Conservation (phyloP, 257 asterid genomes). For the Fraxinus pennsylvanica region DNA sequence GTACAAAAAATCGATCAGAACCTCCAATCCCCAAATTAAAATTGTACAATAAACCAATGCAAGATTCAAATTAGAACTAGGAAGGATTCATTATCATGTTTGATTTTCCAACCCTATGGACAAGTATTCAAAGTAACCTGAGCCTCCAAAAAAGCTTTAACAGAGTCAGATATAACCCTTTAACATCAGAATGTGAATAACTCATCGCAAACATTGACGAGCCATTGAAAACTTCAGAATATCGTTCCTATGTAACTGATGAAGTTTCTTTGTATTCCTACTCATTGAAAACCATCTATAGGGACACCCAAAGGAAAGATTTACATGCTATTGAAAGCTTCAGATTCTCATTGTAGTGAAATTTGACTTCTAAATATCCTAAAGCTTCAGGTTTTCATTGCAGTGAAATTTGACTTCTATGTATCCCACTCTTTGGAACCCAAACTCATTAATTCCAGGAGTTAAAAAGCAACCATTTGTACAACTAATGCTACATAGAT, state of each 20-base stretch:
- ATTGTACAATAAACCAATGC: not conserved
- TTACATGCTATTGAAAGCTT: not conserved
- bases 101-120: not conserved
- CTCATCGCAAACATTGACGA: not conserved
- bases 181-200: not conserved
- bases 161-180: conserved; percentile 3
- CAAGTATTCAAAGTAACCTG: not conserved
- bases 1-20: not conserved
- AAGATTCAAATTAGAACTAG: not conserved
- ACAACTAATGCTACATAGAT: not conserved
- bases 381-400: not conserved
- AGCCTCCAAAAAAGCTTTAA: not conserved
- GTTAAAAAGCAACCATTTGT: conserved; percentile 7
- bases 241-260: not conserved
- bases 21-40: not conserved
- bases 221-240: not conserved
- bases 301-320: conserved; percentile 2
- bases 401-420: not conserved
- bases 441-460: not conserved
- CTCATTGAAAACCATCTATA: not conserved
- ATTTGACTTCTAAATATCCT: not conserved
- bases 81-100: not conserved
- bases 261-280: not conserved
- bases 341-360: not conserved
- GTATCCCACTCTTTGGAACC: not conserved